Evolutionary conservation across 225 moss, liverwort and hornwort genomes (phyloP).

Genomic region (Physcomitrellopsis africana): DNA sequence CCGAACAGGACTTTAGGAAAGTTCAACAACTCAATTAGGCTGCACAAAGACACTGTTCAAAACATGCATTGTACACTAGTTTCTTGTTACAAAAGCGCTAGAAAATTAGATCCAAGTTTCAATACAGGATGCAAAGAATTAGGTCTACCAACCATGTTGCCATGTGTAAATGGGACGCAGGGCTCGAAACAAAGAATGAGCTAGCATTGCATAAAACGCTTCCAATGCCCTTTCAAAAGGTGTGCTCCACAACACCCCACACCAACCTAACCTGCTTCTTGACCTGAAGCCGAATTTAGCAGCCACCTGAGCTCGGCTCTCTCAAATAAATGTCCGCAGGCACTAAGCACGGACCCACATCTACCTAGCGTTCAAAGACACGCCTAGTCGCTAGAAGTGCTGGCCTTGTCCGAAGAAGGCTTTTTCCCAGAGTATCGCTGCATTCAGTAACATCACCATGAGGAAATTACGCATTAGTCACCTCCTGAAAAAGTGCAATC

Average conservation of each 20-base stretch:
- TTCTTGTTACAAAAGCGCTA: slow-evolving; percentile 32
- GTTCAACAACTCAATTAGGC: no score
- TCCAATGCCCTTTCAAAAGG: slow-evolving; percentile 22
- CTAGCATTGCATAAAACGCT: slow-evolving; percentile 22
- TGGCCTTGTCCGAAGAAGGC: slow-evolving; percentile 78
- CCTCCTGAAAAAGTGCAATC: slow-evolving; percentile 38
- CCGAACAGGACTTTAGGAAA: neutral
- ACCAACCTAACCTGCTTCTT: slow-evolving; percentile 30
- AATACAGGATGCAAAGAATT: slow-evolving; percentile 44
- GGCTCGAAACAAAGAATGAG: slow-evolving; percentile 32
- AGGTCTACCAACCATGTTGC: slow-evolving; percentile 40
- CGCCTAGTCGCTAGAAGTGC: slow-evolving; percentile 85
- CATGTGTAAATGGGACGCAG: slow-evolving; percentile 30
- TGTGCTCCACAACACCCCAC: slow-evolving; percentile 17
- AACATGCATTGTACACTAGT: slow-evolving; percentile 32
- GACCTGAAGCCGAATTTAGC: slow-evolving; percentile 28
- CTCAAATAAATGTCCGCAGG: slow-evolving; percentile 28
- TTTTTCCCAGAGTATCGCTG: slow-evolving; percentile 88
- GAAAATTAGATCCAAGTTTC: slow-evolving; percentile 34
- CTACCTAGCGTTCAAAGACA: slow-evolving; percentile 52
- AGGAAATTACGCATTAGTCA: slow-evolving; percentile 32
- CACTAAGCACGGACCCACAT: slow-evolving; percentile 27
- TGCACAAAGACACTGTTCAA: neutral
- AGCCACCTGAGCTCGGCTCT: slow-evolving; percentile 27
- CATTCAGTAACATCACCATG: slow-evolving; percentile 48